A percentile compares a stretch with the other conserved stretches of the same genome.
These are phyloP conservation scores for Aspergillus affinis DNA, from an alignment of 495 filamentous ascomycete genomes.

Conservation along the genomic window DNA sequence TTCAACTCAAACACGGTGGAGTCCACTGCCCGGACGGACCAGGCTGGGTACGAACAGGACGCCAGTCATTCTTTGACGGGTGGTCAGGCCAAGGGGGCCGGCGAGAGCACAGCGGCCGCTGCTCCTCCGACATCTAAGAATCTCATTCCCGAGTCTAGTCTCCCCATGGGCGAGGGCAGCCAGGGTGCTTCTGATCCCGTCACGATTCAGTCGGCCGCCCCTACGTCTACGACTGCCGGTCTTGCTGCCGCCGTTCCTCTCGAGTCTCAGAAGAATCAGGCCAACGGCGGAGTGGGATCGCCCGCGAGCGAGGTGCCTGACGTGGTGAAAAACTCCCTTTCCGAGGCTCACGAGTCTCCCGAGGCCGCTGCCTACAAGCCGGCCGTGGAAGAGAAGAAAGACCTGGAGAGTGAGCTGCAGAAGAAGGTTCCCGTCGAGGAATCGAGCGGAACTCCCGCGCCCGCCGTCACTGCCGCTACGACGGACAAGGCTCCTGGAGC, in stretches of 20 bases:
- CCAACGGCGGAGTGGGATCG: conserved; percentile 34
- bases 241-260: conserved; percentile 71
- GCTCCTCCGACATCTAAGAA: conserved; percentile 62
- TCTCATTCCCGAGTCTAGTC: conserved; percentile 83
- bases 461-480: conserved; percentile 47
- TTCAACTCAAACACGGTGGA: conserved; percentile 47
- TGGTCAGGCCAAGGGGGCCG: conserved; percentile 7
- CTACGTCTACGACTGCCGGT: conserved; percentile 68
- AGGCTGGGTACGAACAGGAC: conserved; percentile 78
- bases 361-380: conserved; percentile 69
- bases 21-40: conserved; percentile 69
- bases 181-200: conserved; percentile 40
- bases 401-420: conserved; percentile 67
- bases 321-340: conserved; percentile 71
- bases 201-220: conserved; percentile 66
- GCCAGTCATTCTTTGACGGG: conserved; percentile 47
- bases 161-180: conserved; percentile 56
- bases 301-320: conserved; percentile 61
- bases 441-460: conserved; percentile 52
- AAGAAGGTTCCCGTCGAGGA: conserved; percentile 51
- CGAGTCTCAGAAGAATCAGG: conserved; percentile 57
- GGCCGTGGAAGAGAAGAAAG: conserved; percentile 75
- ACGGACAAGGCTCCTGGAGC: conserved; percentile 40
- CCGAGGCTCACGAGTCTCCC: conserved; percentile 59
- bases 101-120: conserved; percentile 39